Percentiles rank a stretch among this genome's conserved stretches.
These are phyloP conservation scores for Paramecium sexaurelia DNA, from an alignment of 73 alveolate species.

Conservation along the genomic window DNA sequence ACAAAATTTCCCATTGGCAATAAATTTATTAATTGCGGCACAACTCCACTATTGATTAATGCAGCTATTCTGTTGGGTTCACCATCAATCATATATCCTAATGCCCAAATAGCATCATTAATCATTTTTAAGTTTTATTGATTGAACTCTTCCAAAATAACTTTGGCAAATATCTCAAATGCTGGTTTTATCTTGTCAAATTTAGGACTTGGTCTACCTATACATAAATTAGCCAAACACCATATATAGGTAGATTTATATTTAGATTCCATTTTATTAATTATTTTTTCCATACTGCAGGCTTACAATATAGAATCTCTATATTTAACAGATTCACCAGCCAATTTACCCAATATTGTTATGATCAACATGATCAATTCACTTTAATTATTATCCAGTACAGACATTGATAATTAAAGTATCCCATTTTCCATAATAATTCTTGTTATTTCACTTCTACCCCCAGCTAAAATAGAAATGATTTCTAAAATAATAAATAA, in stretches of 20 bases:
- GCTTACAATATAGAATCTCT: not conserved
- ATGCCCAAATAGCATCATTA: constrained; percentile 19
- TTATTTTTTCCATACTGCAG: not conserved
- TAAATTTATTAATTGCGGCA: not conserved
- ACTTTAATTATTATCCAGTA: not conserved
- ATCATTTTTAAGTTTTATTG: constrained; percentile 5
- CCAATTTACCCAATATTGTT: not conserved
- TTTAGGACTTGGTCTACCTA: constrained; percentile 17
- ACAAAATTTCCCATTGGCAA: constrained; percentile 11
- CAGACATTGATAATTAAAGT: not conserved
- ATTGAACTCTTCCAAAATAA: not conserved
- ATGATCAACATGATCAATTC: not conserved
- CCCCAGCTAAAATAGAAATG: not conserved
- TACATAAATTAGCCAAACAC: constrained; percentile 3
- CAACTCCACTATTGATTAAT: not conserved
- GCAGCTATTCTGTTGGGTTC: not conserved
- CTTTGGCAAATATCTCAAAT: not conserved
- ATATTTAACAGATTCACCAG: constrained; percentile 8
- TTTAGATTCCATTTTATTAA: not conserved
- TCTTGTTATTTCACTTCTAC: not conserved
- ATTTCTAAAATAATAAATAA: not conserved
- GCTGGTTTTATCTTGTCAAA: not conserved
- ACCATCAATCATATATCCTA: constrained; percentile 29
- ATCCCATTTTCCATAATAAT: not conserved
- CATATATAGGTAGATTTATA: not conserved